A percentile compares a stretch with the other conserved stretches of the same genome.
phyloP scores from a whole-genome alignment of 148 eudicot genomes.

The Dysphania ambrosioides region DNA sequence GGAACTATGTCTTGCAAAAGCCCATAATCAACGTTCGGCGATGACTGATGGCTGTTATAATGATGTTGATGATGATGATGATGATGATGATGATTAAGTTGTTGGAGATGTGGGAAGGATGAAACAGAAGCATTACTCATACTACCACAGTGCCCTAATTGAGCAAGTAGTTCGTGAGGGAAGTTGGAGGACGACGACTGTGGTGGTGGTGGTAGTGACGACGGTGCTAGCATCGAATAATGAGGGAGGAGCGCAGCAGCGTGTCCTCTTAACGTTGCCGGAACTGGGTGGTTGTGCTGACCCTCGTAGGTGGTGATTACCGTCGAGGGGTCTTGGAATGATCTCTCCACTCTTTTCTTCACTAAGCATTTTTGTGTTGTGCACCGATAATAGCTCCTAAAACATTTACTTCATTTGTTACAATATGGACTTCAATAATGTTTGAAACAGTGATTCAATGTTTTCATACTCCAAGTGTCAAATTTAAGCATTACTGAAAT shows the following conservation, averaged over 20 bases:
- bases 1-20: conserved; percentile 86
- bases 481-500: too few relatives aligned
- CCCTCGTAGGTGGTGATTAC: conserved; percentile 61
- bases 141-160: conserved; percentile 31
- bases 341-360: conserved; percentile 59
- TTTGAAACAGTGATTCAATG: too few relatives aligned
- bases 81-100: conserved; percentile 26
- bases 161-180: conserved; percentile 35
- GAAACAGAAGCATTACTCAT: not conserved
- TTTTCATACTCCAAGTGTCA: too few relatives aligned
- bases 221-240: conserved; percentile 39
- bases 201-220: conserved; percentile 6
- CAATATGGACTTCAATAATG: too few relatives aligned
- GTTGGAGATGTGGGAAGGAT: conserved; percentile 26
- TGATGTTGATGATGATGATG: too few relatives aligned
- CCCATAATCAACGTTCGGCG: conserved; percentile 52
- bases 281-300: conserved; percentile 58
- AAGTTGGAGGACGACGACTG: conserved; percentile 17
- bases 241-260: conserved; percentile 40
- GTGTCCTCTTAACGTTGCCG: conserved; percentile 74
- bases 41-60: conserved; percentile 9
- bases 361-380: conserved; percentile 55
- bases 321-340: conserved; percentile 48
- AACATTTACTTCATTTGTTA: too few relatives aligned
- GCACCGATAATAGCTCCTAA: conserved; percentile 57